Evolutionary conservation across 2,329 filamentous ascomycete species (phyloP).

Genomic region (Trichoderma hamatum): DNA sequence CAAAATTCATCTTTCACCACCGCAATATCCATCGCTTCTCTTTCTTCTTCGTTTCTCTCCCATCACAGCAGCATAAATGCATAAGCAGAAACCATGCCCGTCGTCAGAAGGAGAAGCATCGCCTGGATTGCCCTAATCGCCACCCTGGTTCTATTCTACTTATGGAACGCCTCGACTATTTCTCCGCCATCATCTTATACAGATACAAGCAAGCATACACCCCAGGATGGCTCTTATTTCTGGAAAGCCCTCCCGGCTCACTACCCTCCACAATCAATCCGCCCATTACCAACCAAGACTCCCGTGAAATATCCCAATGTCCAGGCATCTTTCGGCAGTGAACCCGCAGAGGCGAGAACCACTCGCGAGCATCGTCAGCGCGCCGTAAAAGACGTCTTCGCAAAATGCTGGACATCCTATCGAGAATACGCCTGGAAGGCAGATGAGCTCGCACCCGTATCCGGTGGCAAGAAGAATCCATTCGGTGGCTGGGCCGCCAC

Average conservation of each 20-base stretch:
- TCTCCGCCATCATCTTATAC: neutral
- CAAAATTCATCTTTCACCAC: neutral
- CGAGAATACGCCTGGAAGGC: constrained; percentile 54
- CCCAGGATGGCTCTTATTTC: constrained; percentile 35
- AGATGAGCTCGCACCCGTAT: constrained; percentile 56
- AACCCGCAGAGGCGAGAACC: constrained; percentile 28
- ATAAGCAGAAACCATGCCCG: neutral
- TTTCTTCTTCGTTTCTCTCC: neutral
- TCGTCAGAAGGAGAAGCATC: constrained; percentile 14
- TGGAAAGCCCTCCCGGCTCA: constrained; percentile 36
- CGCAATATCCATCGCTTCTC: neutral
- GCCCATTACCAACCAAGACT: constrained; percentile 37
- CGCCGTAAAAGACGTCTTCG: constrained; percentile 48
- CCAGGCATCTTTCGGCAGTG: constrained; percentile 37
- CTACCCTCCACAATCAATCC: constrained; percentile 37
- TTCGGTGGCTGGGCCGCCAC: constrained; percentile 63
- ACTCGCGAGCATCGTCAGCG: constrained; percentile 36
- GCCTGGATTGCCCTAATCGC: constrained; percentile 22
- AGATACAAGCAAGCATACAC: constrained; percentile 29
- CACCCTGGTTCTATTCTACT: constrained; percentile 15
- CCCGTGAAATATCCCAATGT: constrained; percentile 40
- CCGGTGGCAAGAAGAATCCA: constrained; percentile 48
- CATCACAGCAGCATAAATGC: neutral
- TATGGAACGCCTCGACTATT: constrained; percentile 8
- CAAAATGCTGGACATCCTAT: constrained; percentile 55